Evolutionary conservation across 2,329 filamentous ascomycete genomes (phyloP).

Genomic region (Aspergillus fructus): DNA sequence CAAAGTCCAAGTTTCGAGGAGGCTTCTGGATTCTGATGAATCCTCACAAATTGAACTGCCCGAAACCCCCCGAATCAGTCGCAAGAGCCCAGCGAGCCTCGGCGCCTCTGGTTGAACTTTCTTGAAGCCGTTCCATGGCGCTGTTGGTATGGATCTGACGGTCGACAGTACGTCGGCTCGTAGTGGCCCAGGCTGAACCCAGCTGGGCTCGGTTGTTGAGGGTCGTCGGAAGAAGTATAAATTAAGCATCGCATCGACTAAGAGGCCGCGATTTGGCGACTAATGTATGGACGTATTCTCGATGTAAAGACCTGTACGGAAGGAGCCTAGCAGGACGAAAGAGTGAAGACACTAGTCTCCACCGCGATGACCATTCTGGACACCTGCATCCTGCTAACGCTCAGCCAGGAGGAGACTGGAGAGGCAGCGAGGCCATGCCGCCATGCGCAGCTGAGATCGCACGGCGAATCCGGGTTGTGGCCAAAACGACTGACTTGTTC

Average conservation of each 20-base stretch:
- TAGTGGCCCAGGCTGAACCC: not conserved
- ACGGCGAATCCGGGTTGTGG: slow-evolving; percentile 22
- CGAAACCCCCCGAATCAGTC: slow-evolving; percentile 17
- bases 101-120: slow-evolving; percentile 16
- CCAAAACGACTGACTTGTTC: slow-evolving; percentile 17
- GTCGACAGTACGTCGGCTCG: no score
- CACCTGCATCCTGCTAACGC: slow-evolving; percentile 23
- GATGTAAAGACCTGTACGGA: slow-evolving; percentile 1
- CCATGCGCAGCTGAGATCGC: slow-evolving; percentile 23
- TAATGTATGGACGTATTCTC: slow-evolving; percentile 5
- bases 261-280: not conserved
- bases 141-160: not conserved
- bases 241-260: slow-evolving; percentile 7
- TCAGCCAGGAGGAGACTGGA: slow-evolving; percentile 5
- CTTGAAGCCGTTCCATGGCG: slow-evolving; percentile 1
- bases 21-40: not conserved
- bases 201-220: not conserved
- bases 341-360: slow-evolving; percentile 8
- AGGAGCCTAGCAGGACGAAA: not conserved
- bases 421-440: slow-evolving; percentile 8
- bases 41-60: slow-evolving; percentile 7
- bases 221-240: not conserved
- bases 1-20: not conserved
- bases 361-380: slow-evolving; percentile 23
- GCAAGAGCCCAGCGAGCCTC: slow-evolving; percentile 2